Percentiles rank a stretch among this genome's conserved stretches.
These are phyloP conservation scores for Lactifluus subvellereus DNA, from an alignment of 768 basidiomycete genomes.

Conservation along the genomic window DNA sequence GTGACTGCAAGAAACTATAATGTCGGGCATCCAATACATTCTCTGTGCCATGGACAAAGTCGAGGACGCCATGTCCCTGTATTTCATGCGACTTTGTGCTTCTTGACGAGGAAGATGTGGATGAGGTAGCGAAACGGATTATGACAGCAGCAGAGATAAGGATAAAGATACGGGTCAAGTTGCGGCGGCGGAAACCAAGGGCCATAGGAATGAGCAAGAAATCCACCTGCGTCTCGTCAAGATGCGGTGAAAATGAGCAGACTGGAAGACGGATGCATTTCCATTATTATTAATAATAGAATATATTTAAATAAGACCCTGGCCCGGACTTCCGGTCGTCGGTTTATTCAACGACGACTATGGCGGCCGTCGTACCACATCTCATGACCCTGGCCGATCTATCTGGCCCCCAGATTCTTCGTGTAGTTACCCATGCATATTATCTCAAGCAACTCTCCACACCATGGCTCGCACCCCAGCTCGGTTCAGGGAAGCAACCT, in stretches of 20 bases:
- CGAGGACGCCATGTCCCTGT: constrained; percentile 54
- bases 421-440: constrained; percentile 58
- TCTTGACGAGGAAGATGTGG: constrained; percentile 26
- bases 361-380: constrained; percentile 44
- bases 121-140: constrained; percentile 36
- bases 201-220: constrained; percentile 9
- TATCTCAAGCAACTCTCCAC: constrained; percentile 53
- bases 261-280: no score
- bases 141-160: constrained; percentile 34
- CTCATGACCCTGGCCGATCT: constrained; percentile 90
- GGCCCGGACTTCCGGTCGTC: not conserved
- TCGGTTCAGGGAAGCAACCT: constrained; percentile 28
- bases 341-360: no score
- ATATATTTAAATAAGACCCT: not conserved
- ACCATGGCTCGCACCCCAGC: constrained; percentile 63
- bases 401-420: constrained; percentile 62
- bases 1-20: constrained; percentile 80
- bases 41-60: constrained; percentile 60
- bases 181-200: constrained; percentile 41
- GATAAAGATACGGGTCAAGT: constrained; percentile 40
- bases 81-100: constrained; percentile 37
- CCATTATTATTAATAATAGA: no score
- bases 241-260: not conserved
- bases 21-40: constrained; percentile 84
- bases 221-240: not conserved